Evolutionary conservation across 2,329 filamentous ascomycete species (phyloP).

Genomic region (Fusarium austroafricanum): DNA sequence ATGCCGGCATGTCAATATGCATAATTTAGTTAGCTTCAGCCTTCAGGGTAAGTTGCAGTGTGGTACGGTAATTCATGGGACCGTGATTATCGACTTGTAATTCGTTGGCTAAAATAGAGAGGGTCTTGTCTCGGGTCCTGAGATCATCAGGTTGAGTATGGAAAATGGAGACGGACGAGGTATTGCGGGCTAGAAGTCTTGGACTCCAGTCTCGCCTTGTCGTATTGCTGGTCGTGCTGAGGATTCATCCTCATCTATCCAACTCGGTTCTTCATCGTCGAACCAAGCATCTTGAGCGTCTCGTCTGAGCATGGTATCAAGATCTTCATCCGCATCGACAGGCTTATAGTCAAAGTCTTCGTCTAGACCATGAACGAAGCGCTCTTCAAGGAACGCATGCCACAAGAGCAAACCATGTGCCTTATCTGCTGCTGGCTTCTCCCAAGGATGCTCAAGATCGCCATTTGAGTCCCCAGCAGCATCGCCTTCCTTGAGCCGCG

Average conservation of each 20-base stretch:
- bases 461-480: constrained; percentile 9
- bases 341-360: constrained; percentile 79
- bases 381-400: constrained; percentile 76
- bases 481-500: constrained; percentile 54
- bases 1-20: constrained; percentile 4
- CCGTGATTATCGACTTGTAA: constrained; percentile 12
- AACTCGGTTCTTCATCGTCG: constrained; percentile 79
- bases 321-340: constrained; percentile 79
- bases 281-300: constrained; percentile 82
- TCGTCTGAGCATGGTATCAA: constrained; percentile 71
- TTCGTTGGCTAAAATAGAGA: constrained; percentile 31
- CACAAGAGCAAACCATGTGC: constrained; percentile 77
- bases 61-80: constrained; percentile 5
- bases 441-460: constrained; percentile 55
- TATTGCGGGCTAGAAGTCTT: constrained; percentile 69
- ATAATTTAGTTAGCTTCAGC: not conserved
- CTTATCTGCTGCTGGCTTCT: constrained; percentile 54
- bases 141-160: not conserved
- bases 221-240: constrained; percentile 34
- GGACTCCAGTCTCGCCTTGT: constrained; percentile 74
- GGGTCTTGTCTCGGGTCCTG: not conserved
- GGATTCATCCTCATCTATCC: constrained; percentile 60
- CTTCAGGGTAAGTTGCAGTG: constrained; percentile 24
- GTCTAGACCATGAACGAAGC: constrained; percentile 81
- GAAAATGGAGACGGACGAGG: not conserved